These are phyloP conservation scores for Ustilago cynodontis DNA, from an alignment of 1,284 basidiomycete species.

Conservation along the genomic window DNA sequence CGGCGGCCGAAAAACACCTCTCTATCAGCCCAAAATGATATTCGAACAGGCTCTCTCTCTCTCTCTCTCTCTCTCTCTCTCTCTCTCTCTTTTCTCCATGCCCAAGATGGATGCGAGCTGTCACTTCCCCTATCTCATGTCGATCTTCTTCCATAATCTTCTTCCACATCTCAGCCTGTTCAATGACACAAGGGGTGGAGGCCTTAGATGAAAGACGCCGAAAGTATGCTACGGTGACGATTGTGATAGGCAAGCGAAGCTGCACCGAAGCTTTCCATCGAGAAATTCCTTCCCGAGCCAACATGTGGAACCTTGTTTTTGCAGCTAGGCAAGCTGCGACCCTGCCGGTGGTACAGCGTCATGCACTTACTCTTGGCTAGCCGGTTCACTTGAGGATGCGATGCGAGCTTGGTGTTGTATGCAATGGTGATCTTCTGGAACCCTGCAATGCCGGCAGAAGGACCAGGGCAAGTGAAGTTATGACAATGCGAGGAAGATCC, in stretches of 20 bases:
- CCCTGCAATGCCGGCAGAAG: background rate
- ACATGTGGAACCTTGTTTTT: background rate
- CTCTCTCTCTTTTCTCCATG: background rate
- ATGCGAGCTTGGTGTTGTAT: background rate
- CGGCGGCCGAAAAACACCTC: background rate
- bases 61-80: background rate
- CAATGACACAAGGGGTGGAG: background rate
- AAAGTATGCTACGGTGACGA: background rate
- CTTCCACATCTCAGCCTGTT: background rate
- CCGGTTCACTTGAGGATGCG: too few relatives aligned
- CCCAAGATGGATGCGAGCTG: constrained; percentile 1
- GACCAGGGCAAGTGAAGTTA: background rate
- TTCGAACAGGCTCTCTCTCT: background rate
- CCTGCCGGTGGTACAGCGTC: too few relatives aligned
- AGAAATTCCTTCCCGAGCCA: background rate
- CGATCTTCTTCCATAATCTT: too few relatives aligned
- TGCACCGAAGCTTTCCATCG: constrained; percentile 7
- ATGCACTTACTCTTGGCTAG: too few relatives aligned
- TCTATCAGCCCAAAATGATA: background rate
- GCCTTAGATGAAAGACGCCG: background rate
- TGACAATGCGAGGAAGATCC: background rate
- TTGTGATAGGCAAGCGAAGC: background rate
- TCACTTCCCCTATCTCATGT: background rate
- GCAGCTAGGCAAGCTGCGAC: too few relatives aligned
- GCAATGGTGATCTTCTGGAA: background rate